Base-by-base conservation (phyloP, 208 protist species). In the Novymonas esmeraldas region DNA sequence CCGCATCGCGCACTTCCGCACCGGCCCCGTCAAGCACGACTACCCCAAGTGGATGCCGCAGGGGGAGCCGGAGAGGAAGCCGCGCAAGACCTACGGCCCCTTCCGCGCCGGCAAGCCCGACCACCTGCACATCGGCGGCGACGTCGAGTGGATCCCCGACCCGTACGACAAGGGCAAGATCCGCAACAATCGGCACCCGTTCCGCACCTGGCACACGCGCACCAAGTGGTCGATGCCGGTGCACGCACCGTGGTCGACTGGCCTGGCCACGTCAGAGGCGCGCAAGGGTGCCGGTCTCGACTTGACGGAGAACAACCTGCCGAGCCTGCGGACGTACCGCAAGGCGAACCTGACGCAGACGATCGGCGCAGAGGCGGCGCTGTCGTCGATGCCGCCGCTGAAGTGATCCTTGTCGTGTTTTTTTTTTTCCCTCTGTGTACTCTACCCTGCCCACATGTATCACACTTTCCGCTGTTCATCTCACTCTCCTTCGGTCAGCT, bases 201-300 rank as follows among this genome's bases (percentile, higher is more conserved):
- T 97, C 79, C 80, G 85, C 29, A 97, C 89, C 36, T 97, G 89
- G 87, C 87, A 97, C 75, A 97, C 92, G 13, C 69, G 80, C 44
- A 92, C 88, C 50, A 97, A 97, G 75, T 92, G 82, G 80, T 92
- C 84, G 31, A 95, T 95, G 92, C 92, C 92, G 38, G 82, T 78
- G 38, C 55, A 84, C 66, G 89, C 92, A 29, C 87, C 92, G 49
- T 97, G 92, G 89, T 79, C 79, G 26, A 86, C 89, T 2, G 92
- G 92, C 18, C 66, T 89, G 62, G 67, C 77, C 45, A 97, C 92
- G 20, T 81, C 85, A n/a, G 89, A 95, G 66, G 82, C 85, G 29
- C 80, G 79, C 31, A 74, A 84, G 50, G 87, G 86, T 10, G 66
- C 65, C 11, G 56, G 68, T n/a, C 76, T 96, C 18, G 70, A 94